phyloP scores from a whole-genome alignment of 2,329 filamentous ascomycete species.

The Triangularia setosa region DNA sequence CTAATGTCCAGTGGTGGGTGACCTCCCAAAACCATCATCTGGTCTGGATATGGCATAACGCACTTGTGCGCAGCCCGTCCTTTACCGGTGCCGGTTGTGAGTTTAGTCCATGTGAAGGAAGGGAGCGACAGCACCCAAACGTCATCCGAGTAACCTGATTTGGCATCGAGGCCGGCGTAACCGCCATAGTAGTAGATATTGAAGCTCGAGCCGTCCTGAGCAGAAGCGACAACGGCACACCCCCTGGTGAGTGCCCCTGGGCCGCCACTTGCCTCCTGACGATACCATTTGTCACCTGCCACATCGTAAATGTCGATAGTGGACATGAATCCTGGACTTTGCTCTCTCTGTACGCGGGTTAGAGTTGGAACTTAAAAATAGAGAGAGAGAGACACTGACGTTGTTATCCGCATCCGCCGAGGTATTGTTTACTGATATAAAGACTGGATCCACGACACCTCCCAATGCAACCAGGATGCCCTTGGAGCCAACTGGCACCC shows the following conservation, averaged over 20 bases:
- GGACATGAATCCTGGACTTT: conserved; percentile 67
- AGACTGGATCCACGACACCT: conserved; percentile 63
- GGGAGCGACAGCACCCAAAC: conserved; percentile 80
- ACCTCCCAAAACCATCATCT: conserved; percentile 76
- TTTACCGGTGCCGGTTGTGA: conserved; percentile 41
- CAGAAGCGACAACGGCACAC: conserved; percentile 70
- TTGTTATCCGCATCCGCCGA: conserved; percentile 37
- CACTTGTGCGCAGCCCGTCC: conserved; percentile 72
- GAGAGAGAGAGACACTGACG: conserved; percentile 32
- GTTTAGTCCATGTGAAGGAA: conserved; percentile 71
- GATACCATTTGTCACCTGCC: conserved; percentile 61
- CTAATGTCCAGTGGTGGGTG: conserved; percentile 39
- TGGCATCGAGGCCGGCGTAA: conserved; percentile 51
- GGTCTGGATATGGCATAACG: conserved; percentile 70
- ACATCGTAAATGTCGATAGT: conserved; percentile 76
- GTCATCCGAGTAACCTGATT: conserved; percentile 52
- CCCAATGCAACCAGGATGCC: conserved; percentile 76
- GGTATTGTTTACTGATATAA: conserved; percentile 25
- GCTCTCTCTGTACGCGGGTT: conserved; percentile 44
- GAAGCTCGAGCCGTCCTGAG: conserved; percentile 67
- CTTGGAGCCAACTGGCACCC: conserved; percentile 72
- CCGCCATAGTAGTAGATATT: conserved; percentile 86
- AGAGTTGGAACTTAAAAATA: conserved; percentile 14
- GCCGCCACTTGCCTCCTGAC: conserved; percentile 61
- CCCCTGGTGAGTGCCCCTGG: conserved; percentile 57